phyloP scores from a whole-genome alignment of 2,329 filamentous ascomycete genomes.

The Dryadomyces sulphureus region DNA sequence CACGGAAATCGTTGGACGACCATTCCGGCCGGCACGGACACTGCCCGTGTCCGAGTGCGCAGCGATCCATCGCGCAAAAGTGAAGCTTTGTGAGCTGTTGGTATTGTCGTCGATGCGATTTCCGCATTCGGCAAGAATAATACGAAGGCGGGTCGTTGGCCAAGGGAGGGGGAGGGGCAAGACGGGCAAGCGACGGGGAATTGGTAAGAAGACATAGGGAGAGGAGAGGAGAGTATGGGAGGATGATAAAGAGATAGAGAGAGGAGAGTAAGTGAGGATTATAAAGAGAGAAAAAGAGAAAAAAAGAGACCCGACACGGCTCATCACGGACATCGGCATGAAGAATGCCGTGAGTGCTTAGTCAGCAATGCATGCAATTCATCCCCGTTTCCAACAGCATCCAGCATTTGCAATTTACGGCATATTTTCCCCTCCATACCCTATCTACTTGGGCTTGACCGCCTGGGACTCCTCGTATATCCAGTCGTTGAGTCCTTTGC shows the following conservation, averaged over 20 bases:
- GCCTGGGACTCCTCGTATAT: constrained; percentile 72
- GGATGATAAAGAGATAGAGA: not conserved
- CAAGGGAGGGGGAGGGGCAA: not conserved
- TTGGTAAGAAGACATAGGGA: not conserved
- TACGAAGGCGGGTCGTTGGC: not conserved
- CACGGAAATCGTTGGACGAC: too few species aligned
- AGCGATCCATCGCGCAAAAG: too few species aligned
- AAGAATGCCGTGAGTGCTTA: too few species aligned
- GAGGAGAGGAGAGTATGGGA: not conserved
- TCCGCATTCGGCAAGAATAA: not conserved
- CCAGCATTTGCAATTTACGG: not conserved
- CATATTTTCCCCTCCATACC: not conserved
- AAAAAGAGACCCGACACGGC: too few species aligned
- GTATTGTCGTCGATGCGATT: not conserved
- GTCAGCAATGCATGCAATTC: too few species aligned
- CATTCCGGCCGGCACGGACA: too few species aligned
- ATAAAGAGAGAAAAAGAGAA: not conserved
- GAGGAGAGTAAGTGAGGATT: not conserved
- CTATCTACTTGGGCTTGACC: constrained; percentile 13
- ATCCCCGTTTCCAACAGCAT: not conserved
- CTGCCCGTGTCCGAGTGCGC: too few species aligned
- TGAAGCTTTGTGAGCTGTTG: not conserved
- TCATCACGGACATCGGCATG: too few species aligned
- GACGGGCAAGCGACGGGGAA: not conserved
- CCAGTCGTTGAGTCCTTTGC: constrained; percentile 87